These are phyloP conservation scores for Saccharomycopsis oosterbeekiorum DNA, from an alignment of 805 yeast species.

Conservation along the genomic window DNA sequence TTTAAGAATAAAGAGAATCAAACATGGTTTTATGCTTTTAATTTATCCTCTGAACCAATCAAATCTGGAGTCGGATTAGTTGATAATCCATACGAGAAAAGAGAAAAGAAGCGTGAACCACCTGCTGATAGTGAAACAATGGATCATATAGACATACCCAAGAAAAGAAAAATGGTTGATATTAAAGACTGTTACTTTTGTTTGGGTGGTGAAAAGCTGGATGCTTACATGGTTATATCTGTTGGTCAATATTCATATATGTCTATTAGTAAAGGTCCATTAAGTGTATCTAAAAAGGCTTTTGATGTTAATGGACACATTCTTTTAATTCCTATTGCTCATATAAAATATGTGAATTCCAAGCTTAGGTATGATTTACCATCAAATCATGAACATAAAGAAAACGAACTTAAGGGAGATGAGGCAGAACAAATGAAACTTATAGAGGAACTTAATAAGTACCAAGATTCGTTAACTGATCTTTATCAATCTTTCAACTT, in stretches of 20 bases:
- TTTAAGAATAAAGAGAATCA: slow-evolving; percentile 41
- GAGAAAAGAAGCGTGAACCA: background rate
- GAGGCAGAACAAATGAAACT: slow-evolving; percentile 11
- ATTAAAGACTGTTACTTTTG: slow-evolving; percentile 75
- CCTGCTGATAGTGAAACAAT: no score
- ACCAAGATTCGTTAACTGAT: slow-evolving; percentile 34
- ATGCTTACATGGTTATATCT: slow-evolving; percentile 70
- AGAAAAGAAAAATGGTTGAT: slow-evolving; percentile 33
- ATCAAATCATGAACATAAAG: slow-evolving; percentile 12
- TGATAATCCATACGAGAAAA: slow-evolving; percentile 10
- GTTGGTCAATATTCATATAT: slow-evolving; percentile 59
- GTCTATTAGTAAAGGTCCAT: slow-evolving; percentile 81
- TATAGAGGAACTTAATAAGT: slow-evolving; percentile 18
- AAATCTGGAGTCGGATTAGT: slow-evolving; percentile 19
- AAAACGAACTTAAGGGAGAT: slow-evolving; percentile 15
- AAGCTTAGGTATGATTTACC: background rate
- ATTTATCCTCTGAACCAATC: slow-evolving; percentile 21
- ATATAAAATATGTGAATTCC: slow-evolving; percentile 37
- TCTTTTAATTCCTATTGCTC: slow-evolving; percentile 69
- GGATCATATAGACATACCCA: slow-evolving; percentile 10
- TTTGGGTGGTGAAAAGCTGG: slow-evolving; percentile 66
- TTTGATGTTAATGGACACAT: slow-evolving; percentile 67
- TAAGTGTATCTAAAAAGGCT: slow-evolving; percentile 37
- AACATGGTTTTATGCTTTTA: slow-evolving; percentile 74
- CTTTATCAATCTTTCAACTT: slow-evolving; percentile 35